Base-by-base conservation (phyloP, 345 rosid genomes). In the Pugionium dolabratum region DNA sequence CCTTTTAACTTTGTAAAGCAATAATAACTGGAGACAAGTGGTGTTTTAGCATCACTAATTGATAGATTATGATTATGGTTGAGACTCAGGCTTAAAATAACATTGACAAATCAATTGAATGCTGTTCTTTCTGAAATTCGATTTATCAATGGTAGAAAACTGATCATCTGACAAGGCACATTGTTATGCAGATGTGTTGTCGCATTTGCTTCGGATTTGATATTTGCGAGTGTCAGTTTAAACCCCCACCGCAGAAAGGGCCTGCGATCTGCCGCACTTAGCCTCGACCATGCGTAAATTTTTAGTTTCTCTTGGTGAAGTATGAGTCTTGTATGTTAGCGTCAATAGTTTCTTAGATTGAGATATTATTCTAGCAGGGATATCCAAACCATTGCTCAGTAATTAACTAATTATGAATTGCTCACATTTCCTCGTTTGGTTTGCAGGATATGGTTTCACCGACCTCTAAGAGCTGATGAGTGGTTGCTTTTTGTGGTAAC, bases 261-360 rank as follows among this genome's bases (percentile, higher is more conserved):
- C 45, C 72, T 82, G 66, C 81, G 79, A 82, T 36, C 78, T 9
- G 68, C 81, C 75, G 71, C 84, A 18, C 85, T 94, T 40, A 90
- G 97, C 75, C 91, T 94, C 9, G 97, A 94, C 85, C 99, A 94
- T 54, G 73, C 96, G 99, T 90, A 85, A 79, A 95, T 70, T 52
- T 41, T 39, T 33, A 4, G 35, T 7, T 57, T 36, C 27, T 37
- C 48, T 51, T 63, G 58, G 50, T 51, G 57, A 51, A 49, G 26
- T 61, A 26, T 50, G 35, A 47, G 57, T 54, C 34, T 59, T 36
- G 30, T 61, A 3, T 53, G 35, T 18, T 4, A 33, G 43, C 7
- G 26, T 27, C 25, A 7, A 6, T 6, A 32, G 18, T 2, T 9
- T 30, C 49, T 53, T 7, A 41, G 39, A 26, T 7, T 25, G 41